Percentiles rank a stretch among this genome's conserved stretches.
phyloP scores from a whole-genome alignment of 495 filamentous ascomycete genomes.

The Cenococcum geophilum region DNA sequence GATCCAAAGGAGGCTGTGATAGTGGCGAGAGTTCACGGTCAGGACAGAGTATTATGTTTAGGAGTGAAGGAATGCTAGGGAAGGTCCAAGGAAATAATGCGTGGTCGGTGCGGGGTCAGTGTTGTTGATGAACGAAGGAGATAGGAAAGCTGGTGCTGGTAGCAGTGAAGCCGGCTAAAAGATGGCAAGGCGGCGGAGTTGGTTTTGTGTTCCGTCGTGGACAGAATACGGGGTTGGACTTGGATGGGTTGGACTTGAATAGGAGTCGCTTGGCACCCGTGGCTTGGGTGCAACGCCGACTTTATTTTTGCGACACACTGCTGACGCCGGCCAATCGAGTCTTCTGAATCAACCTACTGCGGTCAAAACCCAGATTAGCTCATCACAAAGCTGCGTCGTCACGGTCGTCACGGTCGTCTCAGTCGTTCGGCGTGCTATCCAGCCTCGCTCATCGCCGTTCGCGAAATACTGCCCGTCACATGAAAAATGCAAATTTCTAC shows the following conservation, averaged over 20 bases:
- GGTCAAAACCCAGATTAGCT: not conserved
- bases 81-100: not conserved
- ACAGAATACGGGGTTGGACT: constrained; percentile 1
- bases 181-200: not conserved
- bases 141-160: not conserved
- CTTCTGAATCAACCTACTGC: not conserved
- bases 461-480: not conserved
- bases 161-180: not conserved
- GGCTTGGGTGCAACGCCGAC: not conserved
- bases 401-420: too few relatives aligned
- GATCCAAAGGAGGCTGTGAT: not conserved
- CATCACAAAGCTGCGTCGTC: not conserved
- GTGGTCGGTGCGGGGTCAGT: not conserved
- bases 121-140: not conserved
- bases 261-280: not conserved
- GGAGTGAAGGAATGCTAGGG: not conserved
- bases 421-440: too few relatives aligned
- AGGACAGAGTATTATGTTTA: not conserved
- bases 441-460: not conserved
- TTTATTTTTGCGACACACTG: constrained; percentile 1
- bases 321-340: not conserved
- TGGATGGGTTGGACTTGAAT: not conserved
- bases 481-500: not conserved
- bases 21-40: not conserved
- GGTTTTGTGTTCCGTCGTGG: not conserved